Conservation (phyloP, 768 basidiomycete species). For the Pisolithus orientalis region DNA sequence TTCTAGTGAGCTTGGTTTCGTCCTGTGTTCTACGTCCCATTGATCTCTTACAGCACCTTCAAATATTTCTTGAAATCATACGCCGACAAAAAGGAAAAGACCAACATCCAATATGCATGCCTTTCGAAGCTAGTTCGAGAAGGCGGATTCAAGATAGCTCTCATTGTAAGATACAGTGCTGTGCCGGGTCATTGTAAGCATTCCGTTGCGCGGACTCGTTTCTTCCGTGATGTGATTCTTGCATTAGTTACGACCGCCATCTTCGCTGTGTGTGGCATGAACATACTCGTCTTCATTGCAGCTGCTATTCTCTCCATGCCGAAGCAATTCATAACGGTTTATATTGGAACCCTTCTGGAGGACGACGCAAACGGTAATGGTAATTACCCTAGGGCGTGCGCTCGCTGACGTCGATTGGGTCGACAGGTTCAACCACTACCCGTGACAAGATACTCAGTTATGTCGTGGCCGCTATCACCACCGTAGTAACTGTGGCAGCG, state of each 20-base stretch:
- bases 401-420: conserved; percentile 3
- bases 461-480: conserved; percentile 58
- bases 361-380: conserved; percentile 29
- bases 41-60: conserved; percentile 55
- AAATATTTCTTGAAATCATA: conserved; percentile 70
- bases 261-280: conserved; percentile 87
- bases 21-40: background rate
- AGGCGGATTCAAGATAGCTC: conserved; percentile 81
- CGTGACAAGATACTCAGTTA: conserved; percentile 64
- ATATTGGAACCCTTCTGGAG: conserved; percentile 78
- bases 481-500: conserved; percentile 65
- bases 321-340: conserved; percentile 89
- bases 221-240: conserved; percentile 2
- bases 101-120: conserved; percentile 53
- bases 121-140: conserved; percentile 68
- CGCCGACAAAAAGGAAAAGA: conserved; percentile 67
- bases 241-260: conserved; percentile 75
- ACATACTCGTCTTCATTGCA: conserved; percentile 65
- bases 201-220: background rate
- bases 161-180: conserved; percentile 71
- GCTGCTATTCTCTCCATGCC: conserved; percentile 82
- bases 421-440: conserved; percentile 19
- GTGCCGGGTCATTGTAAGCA: conserved; percentile 81
- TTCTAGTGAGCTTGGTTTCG: conserved; percentile 57
- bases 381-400: background rate